Percentiles rank a stretch among this genome's conserved stretches.
phyloP scores from a whole-genome alignment of 495 filamentous ascomycete genomes.

The Eremomyces bilateralis region DNA sequence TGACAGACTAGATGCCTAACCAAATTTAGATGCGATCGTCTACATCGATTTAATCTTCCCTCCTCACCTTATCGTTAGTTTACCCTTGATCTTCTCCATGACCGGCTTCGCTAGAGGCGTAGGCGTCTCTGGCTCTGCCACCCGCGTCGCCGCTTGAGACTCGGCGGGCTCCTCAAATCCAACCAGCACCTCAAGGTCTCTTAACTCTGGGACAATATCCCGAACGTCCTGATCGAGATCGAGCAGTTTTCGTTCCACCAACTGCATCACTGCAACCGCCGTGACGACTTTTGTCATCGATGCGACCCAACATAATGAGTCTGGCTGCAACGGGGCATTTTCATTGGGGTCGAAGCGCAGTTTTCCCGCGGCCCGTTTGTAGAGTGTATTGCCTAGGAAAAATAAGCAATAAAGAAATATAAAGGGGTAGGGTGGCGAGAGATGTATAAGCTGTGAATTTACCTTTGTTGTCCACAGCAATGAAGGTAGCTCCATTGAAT shows the following conservation, averaged over 20 bases:
- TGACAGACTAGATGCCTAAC: no score
- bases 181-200: background rate
- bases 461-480: background rate
- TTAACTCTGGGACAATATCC: slow-evolving; percentile 13
- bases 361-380: background rate
- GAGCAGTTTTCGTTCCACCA: slow-evolving; percentile 15
- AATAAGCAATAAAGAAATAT: background rate
- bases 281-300: slow-evolving; percentile 18
- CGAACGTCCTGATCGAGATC: slow-evolving; percentile 15
- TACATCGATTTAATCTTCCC: no score
- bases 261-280: slow-evolving; percentile 14
- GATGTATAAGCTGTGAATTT: background rate
- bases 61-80: no score
- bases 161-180: background rate
- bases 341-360: background rate
- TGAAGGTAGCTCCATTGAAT: background rate
- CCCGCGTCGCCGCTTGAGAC: no score
- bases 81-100: no score
- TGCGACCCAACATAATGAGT: slow-evolving; percentile 11
- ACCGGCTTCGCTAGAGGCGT: no score
- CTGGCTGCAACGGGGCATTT: slow-evolving; percentile 6
- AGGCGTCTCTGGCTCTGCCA: no score
- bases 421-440: background rate
- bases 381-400: background rate
- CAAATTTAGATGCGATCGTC: no score